Percentiles rank a stretch among this genome's conserved stretches.
These are phyloP conservation scores for Gigaspora rosea DNA, from an alignment of 192 early-diverging fungal genomes.

Conservation along the genomic window DNA sequence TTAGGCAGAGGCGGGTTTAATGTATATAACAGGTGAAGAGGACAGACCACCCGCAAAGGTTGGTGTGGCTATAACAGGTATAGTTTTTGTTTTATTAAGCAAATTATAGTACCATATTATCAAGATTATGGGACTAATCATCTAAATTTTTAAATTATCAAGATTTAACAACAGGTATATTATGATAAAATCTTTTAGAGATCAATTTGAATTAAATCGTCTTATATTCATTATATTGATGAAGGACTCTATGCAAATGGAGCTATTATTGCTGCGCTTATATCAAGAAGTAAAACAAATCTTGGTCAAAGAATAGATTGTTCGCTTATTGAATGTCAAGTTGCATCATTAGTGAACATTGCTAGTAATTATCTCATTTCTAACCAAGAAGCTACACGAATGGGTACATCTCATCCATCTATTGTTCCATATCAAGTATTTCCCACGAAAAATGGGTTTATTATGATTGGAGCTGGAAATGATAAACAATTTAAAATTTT, in stretches of 20 bases:
- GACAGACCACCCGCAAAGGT: conserved; percentile 87
- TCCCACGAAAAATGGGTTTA: conserved; percentile 70
- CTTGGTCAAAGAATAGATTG: conserved; percentile 87
- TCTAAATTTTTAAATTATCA: conserved; percentile 12
- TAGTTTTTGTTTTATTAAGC: conserved; percentile 25
- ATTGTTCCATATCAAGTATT: conserved; percentile 95
- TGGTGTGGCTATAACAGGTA: conserved; percentile 94
- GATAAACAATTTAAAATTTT: conserved; percentile 80
- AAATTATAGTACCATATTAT: background rate
- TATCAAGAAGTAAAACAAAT: conserved; percentile 64
- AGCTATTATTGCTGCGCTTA: conserved; percentile 85
- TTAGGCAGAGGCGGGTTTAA: conserved; percentile 85
- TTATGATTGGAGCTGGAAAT: conserved; percentile 92
- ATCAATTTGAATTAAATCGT: too few species aligned
- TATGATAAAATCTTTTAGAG: too few species aligned
- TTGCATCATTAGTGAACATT: conserved; percentile 88
- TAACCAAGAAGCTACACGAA: conserved; percentile 73
- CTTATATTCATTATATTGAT: conserved; percentile 1
- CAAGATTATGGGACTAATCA: background rate
- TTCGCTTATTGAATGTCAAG: conserved; percentile 86
- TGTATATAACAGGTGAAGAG: conserved; percentile 94
- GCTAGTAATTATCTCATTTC: conserved; percentile 85
- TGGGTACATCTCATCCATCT: conserved; percentile 86
- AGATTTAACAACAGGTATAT: conserved; percentile 63
- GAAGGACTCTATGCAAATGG: conserved; percentile 84